Conservation (phyloP, 805 yeast species). For the Ogataea allantospora region DNA sequence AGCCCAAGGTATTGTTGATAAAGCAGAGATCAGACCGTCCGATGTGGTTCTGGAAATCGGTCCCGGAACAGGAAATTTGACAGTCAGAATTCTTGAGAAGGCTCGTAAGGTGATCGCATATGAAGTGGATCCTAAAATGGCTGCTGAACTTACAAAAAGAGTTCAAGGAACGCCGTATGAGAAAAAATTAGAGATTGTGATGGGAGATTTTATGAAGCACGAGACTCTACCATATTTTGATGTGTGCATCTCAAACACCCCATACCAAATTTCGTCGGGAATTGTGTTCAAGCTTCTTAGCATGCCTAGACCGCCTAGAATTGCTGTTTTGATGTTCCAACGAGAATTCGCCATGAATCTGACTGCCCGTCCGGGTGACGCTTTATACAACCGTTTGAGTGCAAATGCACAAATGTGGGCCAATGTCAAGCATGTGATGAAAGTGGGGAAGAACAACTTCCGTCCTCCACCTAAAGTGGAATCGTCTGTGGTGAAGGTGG, state of each 20-base stretch:
- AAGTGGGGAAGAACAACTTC: conserved; percentile 94
- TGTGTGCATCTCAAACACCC: conserved; percentile 94
- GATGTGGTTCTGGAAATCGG: conserved; percentile 96
- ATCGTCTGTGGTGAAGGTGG: conserved; percentile 91
- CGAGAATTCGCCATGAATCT: conserved; percentile 93
- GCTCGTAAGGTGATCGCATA: conserved; percentile 94
- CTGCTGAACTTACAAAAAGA: conserved; percentile 95
- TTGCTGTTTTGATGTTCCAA: conserved; percentile 95
- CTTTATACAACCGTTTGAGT: conserved; percentile 85
- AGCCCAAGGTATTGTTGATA: conserved; percentile 97
- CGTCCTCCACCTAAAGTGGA: conserved; percentile 99
- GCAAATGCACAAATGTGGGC: conserved; percentile 99
- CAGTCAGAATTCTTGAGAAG: conserved; percentile 87
- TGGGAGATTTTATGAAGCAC: conserved; percentile 95
- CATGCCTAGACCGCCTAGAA: conserved; percentile 92
- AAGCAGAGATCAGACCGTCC: conserved; percentile 88
- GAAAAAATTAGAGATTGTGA: conserved; percentile 83
- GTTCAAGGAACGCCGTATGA: conserved; percentile 96
- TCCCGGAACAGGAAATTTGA: conserved; percentile 98
- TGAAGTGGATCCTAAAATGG: conserved; percentile 99
- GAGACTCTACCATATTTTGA: conserved; percentile 88
- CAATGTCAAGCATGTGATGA: conserved; percentile 97
- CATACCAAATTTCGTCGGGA: conserved; percentile 96
- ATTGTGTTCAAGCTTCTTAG: conserved; percentile 88
- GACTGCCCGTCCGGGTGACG: conserved; percentile 95